Conservation (phyloP, 768 basidiomycete genomes). For the Tricholoma furcatifolium region DNA sequence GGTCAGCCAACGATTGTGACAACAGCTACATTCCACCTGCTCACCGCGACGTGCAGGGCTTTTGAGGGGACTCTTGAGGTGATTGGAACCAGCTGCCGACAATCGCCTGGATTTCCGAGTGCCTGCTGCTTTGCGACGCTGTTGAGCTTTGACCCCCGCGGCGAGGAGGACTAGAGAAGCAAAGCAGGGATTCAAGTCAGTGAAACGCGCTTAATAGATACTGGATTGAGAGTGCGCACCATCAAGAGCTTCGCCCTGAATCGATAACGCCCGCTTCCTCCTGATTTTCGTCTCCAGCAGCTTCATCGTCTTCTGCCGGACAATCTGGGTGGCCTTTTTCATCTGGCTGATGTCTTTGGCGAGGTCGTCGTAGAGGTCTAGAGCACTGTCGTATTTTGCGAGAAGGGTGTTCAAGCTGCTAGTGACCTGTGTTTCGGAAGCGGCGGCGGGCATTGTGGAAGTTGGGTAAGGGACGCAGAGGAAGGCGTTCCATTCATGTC, state of each 20-base stretch:
- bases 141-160: slow-evolving; percentile 13
- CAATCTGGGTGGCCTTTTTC: slow-evolving; percentile 4
- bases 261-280: not conserved
- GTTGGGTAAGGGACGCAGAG: not conserved
- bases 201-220: not conserved
- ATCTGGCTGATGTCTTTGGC: slow-evolving; percentile 7
- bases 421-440: not conserved
- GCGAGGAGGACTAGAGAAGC: slow-evolving; percentile 6
- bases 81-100: not conserved
- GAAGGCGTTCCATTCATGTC: too few relatives aligned
- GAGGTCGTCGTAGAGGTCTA: slow-evolving; percentile 8
- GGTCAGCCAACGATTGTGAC: not conserved
- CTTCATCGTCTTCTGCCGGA: slow-evolving; percentile 10
- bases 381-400: slow-evolving; percentile 8
- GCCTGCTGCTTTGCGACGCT: slow-evolving; percentile 7
- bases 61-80: not conserved
- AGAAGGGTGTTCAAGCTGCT: not conserved
- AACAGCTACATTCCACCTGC: not conserved
- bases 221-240: not conserved
- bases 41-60: slow-evolving; percentile 2
- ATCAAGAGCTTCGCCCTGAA: not conserved
- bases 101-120: slow-evolving; percentile 3
- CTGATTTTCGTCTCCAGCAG: not conserved
- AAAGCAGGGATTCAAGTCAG: not conserved
- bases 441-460: not conserved